Evolutionary conservation across 768 basidiomycete species (phyloP), one percentile per base, ranked within the genome.

Genomic region (Boletus rex-veris): DNA sequence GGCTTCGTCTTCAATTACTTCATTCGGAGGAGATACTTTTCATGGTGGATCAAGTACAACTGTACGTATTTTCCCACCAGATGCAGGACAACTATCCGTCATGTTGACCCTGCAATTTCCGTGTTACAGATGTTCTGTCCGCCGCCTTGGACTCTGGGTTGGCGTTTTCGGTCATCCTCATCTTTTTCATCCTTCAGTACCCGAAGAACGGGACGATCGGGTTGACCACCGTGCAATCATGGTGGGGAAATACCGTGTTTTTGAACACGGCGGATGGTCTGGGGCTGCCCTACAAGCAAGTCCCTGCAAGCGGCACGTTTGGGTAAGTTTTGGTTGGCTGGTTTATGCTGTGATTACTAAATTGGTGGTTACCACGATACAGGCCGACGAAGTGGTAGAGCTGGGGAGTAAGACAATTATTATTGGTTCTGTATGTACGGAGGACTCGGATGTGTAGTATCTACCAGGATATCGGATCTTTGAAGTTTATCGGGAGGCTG

Each of bases 111-210:
- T 35, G 5, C 24, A 24, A 16, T 40, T 40, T 11, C 40, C 10
- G 38, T 45, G 30, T n/a, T 14, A 12, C 48, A 77, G 77, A 86
- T 58, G 81, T 88, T 18, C 68, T 88, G n/a, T 88, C 86, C 7
- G 84, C 86, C 10, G 87, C 84, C 4, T 61, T 89, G 59, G 87
- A 88, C 59, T 78, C 86, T 14, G 86, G 88, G n/a, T 73, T 86
- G 9, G 85, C 85, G 0, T 58, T 87, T 16, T 69, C 77, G 19
- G 68, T 78, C 4, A 70, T 88, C 24, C 21, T 82, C 44, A 77
- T 86, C 39, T 85, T 82, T 72, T 84, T 85, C 67, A 58, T 64
- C 36, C 73, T 88, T n/a, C 82, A 89, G 68, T 88, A 81, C 60
- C 87, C 86, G 2, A 57, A 57, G 52, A 77, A 86, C 51, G 85